Percentiles rank a stretch among this genome's conserved stretches.
Evolutionary conservation across 2,329 filamentous ascomycete species (phyloP).

Genomic region (Monilinia laxa): DNA sequence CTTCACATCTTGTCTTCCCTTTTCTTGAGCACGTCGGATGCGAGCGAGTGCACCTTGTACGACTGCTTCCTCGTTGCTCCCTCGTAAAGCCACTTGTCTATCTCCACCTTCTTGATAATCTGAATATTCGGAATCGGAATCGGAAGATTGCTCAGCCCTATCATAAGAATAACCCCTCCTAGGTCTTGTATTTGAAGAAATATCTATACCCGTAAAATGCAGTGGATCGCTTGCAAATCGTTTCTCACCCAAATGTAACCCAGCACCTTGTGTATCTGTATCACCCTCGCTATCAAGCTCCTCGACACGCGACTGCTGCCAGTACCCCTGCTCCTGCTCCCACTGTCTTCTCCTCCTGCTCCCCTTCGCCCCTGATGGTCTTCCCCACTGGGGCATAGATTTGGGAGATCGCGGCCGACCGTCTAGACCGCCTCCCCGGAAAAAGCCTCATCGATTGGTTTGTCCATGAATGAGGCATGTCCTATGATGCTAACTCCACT

Average conservation of each 20-base stretch:
- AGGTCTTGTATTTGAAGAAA: constrained; percentile 44
- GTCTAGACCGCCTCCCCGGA: constrained; percentile 99
- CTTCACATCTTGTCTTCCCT: constrained; percentile 75
- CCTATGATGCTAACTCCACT: constrained; percentile 91
- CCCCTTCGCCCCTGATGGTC: constrained; percentile 90
- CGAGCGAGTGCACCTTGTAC: constrained; percentile 76
- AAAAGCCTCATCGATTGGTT: constrained; percentile 99
- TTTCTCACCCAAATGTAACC: constrained; percentile 48
- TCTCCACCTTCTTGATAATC: constrained; percentile 54
- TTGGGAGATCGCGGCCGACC: constrained; percentile 99
- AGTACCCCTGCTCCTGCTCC: constrained; percentile 51
- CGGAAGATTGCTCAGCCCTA: constrained; percentile 47
- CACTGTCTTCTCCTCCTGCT: constrained; percentile 58
- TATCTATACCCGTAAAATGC: constrained; percentile 59
- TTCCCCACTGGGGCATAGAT: constrained; percentile 95
- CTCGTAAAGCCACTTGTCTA: constrained; percentile 53
- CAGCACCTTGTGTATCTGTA: constrained; percentile 56
- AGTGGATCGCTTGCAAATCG: constrained; percentile 60
- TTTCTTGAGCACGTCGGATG: constrained; percentile 74
- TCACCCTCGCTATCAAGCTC: constrained; percentile 61
- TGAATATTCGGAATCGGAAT: constrained; percentile 41
- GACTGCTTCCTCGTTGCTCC: constrained; percentile 69
- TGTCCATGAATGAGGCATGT: constrained; percentile 94
- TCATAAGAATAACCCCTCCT: constrained; percentile 40
- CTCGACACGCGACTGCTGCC: constrained; percentile 55